Base-by-base conservation (phyloP, 441 rosid species). In the Kokia cookei region DNA sequence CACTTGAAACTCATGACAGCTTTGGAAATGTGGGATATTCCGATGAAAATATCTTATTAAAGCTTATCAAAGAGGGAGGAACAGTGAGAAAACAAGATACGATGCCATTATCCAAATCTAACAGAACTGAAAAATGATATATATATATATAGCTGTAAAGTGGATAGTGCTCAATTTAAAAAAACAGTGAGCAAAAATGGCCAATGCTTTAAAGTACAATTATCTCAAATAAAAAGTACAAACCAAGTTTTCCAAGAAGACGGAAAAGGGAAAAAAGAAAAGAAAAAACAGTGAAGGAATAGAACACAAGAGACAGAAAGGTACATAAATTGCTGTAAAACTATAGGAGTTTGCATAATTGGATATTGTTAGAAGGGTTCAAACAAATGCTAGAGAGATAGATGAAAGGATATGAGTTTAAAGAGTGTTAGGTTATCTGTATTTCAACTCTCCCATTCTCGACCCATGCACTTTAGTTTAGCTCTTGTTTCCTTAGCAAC, bases 361-460 rank as follows among this genome's bases (percentile, higher is more conserved):
- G 27, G 5, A 9, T 19, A 8, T 8, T 14, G 14, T 48, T 55
- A 24, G 42, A 62, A 32, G 32, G 40, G 73, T 1, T 15, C 77
- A 73, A 7, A 66, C 42, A n/a, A 12, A 71, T 50, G 65, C 22
- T 51, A 71, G 24, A 71, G 51, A 8, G 61, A 32, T 32, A 32
- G 9, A 53, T 26, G 48, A 14, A 64, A 59, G 68, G 54, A 11
- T 32, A 67, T 27, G 47, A 29, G 53, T 60, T 54, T 51, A 45
- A 22, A 62, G 58, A 50, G 73, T 12, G 82, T 67, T 83, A 64
- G 84, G 86, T 80, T 47, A 22, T 48, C 48, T 63, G 84, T 78
- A 81, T 76, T 45, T 80, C 78, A 77, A 27, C 24, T 53, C 58
- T 47, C 63, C 29, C 57, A n/a, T 68, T 66, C 15, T 48, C 26